These are phyloP conservation scores for Hericium rajendrae DNA, from an alignment of 768 basidiomycete species.

Conservation along the genomic window DNA sequence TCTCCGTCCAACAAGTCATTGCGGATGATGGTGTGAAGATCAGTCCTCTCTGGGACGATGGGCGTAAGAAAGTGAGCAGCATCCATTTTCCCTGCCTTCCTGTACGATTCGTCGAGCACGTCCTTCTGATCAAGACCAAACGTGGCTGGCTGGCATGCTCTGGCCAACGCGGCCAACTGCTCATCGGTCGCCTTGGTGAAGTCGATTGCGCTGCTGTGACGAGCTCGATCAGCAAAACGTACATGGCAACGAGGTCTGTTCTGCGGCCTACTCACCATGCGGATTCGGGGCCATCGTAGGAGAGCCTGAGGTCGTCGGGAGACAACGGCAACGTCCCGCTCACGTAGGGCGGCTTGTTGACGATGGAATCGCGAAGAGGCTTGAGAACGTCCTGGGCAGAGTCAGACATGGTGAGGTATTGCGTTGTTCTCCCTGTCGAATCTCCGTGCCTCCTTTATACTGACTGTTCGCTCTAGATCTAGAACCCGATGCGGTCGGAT, in stretches of 20 bases:
- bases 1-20: slow-evolving; percentile 14
- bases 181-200: slow-evolving; percentile 1
- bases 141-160: slow-evolving; percentile 29
- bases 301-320: slow-evolving; percentile 3
- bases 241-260: too few species aligned
- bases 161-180: slow-evolving; percentile 18
- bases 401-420: too few species aligned
- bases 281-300: slow-evolving; percentile 2
- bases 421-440: too few species aligned
- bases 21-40: slow-evolving; percentile 19
- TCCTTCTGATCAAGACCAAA: slow-evolving; percentile 29
- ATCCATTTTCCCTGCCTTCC: slow-evolving; percentile 38
- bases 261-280: too few species aligned
- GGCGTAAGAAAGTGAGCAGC: slow-evolving; percentile 23
- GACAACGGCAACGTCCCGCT: slow-evolving; percentile 2
- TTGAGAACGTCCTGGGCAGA: not conserved
- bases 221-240: not conserved
- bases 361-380: not conserved
- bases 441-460: too few species aligned
- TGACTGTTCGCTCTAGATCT: too few species aligned
- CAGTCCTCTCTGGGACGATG: slow-evolving; percentile 20
- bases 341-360: slow-evolving; percentile 5
- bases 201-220: slow-evolving; percentile 7
- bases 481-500: too few species aligned
- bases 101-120: slow-evolving; percentile 33